Conservation (phyloP, 768 basidiomycete genomes). For the Amanita brunnescens region DNA sequence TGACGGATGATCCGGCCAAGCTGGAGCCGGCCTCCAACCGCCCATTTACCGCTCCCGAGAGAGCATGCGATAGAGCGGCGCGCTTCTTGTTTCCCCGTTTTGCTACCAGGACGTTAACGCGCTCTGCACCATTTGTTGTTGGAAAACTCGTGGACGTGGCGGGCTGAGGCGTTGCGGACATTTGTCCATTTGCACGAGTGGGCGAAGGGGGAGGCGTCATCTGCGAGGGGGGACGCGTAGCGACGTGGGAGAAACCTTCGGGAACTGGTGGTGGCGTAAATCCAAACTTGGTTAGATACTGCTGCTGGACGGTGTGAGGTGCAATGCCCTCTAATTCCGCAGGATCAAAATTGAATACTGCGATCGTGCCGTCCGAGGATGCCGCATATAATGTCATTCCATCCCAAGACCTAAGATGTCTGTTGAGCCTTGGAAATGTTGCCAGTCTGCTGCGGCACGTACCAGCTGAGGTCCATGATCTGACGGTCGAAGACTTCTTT, state of each 20-base stretch:
- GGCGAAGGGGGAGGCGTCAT: slow-evolving; percentile 47
- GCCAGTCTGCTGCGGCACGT: slow-evolving; percentile 18
- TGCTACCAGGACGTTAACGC: slow-evolving; percentile 66
- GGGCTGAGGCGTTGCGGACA: slow-evolving; percentile 23
- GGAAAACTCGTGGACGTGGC: slow-evolving; percentile 14
- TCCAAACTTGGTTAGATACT: slow-evolving; percentile 77
- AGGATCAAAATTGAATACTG: slow-evolving; percentile 75
- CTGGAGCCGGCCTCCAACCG: slow-evolving; percentile 1
- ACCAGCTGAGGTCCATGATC: slow-evolving; percentile 96
- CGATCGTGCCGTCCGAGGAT: slow-evolving; percentile 93
- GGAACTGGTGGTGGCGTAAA: slow-evolving; percentile 62
- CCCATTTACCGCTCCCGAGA: slow-evolving; percentile 15
- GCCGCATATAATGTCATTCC: slow-evolving; percentile 89
- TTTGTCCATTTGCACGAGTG: slow-evolving; percentile 16
- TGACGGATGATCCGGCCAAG: slow-evolving; percentile 9
- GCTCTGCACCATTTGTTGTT: slow-evolving; percentile 39
- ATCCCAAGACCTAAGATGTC: slow-evolving; percentile 69
- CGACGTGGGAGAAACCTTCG: slow-evolving; percentile 57
- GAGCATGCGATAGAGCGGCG: slow-evolving; percentile 18
- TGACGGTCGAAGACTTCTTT: slow-evolving; percentile 92
- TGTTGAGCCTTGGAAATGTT: slow-evolving; percentile 1
- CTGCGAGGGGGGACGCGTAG: slow-evolving; percentile 11
- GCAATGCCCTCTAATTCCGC: slow-evolving; percentile 79
- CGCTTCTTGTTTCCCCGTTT: slow-evolving; percentile 67
- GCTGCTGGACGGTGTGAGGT: slow-evolving; percentile 60